phyloP scores from a whole-genome alignment of 2,329 filamentous ascomycete species.

The Curvularia verruculosa region DNA sequence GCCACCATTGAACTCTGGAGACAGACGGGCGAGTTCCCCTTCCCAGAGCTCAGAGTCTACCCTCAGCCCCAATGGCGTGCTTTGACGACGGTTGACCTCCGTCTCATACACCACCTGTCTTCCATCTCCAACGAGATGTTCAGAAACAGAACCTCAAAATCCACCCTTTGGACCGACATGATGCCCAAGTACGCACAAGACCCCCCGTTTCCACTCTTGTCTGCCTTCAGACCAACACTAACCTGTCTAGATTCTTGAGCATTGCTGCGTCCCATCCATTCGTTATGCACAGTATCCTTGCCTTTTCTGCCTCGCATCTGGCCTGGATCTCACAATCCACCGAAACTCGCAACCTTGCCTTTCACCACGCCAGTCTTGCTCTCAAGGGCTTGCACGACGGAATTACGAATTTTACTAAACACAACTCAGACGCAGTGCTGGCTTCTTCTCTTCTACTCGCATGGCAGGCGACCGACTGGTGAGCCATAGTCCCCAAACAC shows the following conservation, averaged over 20 bases:
- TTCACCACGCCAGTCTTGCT: constrained; percentile 84
- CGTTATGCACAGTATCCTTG: constrained; percentile 91
- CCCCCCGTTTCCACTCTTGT: constrained; percentile 17
- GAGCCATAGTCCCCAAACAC: constrained; percentile 50
- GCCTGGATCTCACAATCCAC: constrained; percentile 86
- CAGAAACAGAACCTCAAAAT: constrained; percentile 75
- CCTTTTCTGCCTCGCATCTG: constrained; percentile 93
- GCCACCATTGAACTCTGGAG: constrained; percentile 82
- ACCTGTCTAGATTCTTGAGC: constrained; percentile 70
- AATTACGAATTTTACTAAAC: constrained; percentile 80
- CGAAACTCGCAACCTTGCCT: constrained; percentile 85
- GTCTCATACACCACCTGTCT: constrained; percentile 89
- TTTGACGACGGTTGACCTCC: constrained; percentile 78
- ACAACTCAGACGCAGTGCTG: constrained; percentile 88
- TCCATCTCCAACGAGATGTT: constrained; percentile 84
- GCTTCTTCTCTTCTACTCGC: constrained; percentile 90
- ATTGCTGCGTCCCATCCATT: constrained; percentile 82
- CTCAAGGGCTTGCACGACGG: constrained; percentile 87
- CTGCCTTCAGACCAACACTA: constrained; percentile 22
- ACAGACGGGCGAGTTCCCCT: constrained; percentile 81
- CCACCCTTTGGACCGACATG: constrained; percentile 91
- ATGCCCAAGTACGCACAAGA: constrained; percentile 78
- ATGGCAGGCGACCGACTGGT: constrained; percentile 98
- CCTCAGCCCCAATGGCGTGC: constrained; percentile 74
- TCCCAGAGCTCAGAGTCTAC: constrained; percentile 78